Evolutionary conservation across 2,329 filamentous ascomycete genomes (phyloP), one percentile per base, ranked within the genome.

Genomic region (Phialemoniopsis sp.): DNA sequence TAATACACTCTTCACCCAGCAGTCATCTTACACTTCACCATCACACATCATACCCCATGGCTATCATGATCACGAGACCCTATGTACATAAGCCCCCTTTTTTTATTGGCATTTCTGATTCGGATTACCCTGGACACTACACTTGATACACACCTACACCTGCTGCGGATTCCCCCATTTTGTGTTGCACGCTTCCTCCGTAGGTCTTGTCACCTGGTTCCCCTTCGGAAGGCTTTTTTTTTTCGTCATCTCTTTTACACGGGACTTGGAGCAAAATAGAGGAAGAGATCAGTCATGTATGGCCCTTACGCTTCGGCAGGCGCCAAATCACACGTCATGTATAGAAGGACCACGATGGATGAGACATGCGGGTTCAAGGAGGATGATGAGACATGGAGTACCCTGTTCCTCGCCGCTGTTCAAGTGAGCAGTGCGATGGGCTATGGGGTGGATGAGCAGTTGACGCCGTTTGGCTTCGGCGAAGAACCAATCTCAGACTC

Each of bases 1-100:
- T 44, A 42, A 49, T 47, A 55, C 51, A 50, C 50, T 50, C 51
- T 52, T 47, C 46, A 51, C 32, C 15, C 14, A 18, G 15, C 15
- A 17, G 14, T 7, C 14, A 18, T 16, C 32, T 26, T 10, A 26
- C 21, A 6, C 21, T 26, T 26, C 10, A 6, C 21, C 21, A 26
- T 26, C 21, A 26, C 21, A 6, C 21, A 26, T 10, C 21, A 26
- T 26, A 26, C 10, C 21, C 10, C 21, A 26, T 26, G 21, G 21
- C 21, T 26, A 12, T 4, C 32, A 33, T 15, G 32, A 33, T 15
- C 14, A 33, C 32, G 32, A 33, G 14, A 33, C 32, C 32, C 15
- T 16, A 17, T 33, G 32, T 33, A 33, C 18, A 33, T 33, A 33
- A 33, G 32, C 32, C 32, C 32, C 32, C 32, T 15, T 15, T 6